A percentile compares a stretch with the other conserved stretches of the same genome.
These are phyloP conservation scores for Neoboletus subvelutipes DNA, from an alignment of 768 basidiomycete genomes.

Conservation along the genomic window DNA sequence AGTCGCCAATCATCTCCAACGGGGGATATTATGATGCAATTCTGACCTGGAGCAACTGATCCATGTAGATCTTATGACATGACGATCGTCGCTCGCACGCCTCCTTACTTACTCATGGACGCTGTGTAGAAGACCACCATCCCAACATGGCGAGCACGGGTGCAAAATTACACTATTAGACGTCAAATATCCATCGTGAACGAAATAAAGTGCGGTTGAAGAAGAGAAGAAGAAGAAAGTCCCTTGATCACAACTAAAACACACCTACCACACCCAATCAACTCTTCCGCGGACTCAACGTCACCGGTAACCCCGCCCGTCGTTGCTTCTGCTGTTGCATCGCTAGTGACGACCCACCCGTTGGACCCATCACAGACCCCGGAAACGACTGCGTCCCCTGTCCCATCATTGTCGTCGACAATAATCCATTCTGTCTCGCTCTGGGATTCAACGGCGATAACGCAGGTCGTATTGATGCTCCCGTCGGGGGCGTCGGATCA, in stretches of 20 bases:
- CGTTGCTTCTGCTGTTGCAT: constrained; percentile 41
- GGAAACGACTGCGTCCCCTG: constrained; percentile 37
- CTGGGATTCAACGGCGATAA: constrained; percentile 76
- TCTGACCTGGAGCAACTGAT: neutral
- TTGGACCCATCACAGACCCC: constrained; percentile 10
- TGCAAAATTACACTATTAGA: neutral
- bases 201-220: neutral
- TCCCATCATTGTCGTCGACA: constrained; percentile 36
- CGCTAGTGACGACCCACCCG: constrained; percentile 16
- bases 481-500: constrained; percentile 29
- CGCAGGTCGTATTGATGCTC: constrained; percentile 36
- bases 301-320: constrained; percentile 38
- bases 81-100: neutral
- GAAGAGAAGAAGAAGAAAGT: neutral
- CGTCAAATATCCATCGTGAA: neutral
- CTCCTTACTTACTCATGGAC: neutral
- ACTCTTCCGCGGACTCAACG: constrained; percentile 35
- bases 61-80: neutral
- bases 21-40: neutral
- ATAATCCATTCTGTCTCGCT: constrained; percentile 49
- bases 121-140: neutral
- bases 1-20: neutral
- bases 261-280: neutral
- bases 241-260: neutral
- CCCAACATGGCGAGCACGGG: neutral